These are phyloP conservation scores for Diaporthe longicolla DNA, from an alignment of 2,329 filamentous ascomycete genomes.

Conservation along the genomic window DNA sequence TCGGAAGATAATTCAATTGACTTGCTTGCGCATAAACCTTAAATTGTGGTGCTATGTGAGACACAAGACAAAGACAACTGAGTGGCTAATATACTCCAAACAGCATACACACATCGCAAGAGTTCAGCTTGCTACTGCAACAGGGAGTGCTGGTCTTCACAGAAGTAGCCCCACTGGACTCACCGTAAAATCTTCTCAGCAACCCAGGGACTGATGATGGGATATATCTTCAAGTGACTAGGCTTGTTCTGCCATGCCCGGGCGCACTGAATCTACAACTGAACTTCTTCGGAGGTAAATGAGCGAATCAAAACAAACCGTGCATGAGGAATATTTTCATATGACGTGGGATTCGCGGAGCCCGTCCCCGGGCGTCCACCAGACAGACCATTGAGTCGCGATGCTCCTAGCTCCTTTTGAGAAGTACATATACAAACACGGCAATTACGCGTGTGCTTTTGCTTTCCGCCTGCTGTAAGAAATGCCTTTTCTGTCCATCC, in stretches of 20 bases:
- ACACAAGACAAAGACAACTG: too few species aligned
- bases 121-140: not conserved
- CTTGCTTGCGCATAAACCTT: not conserved
- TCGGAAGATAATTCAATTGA: not conserved
- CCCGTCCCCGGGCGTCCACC: not conserved
- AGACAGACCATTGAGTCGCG: constrained; percentile 35
- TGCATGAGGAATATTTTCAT: not conserved
- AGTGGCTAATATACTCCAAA: too few species aligned
- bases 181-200: not conserved
- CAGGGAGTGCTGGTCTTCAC: not conserved
- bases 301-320: not conserved
- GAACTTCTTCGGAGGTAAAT: not conserved
- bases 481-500: constrained; percentile 13
- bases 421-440: constrained; percentile 19
- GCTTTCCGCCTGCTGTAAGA: not conserved
- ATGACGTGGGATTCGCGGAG: constrained; percentile 22
- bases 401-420: constrained; percentile 31
- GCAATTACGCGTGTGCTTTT: constrained; percentile 20
- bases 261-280: not conserved
- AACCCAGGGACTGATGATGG: too few species aligned
- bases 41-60: too few species aligned
- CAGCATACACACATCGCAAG: too few species aligned
- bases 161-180: not conserved
- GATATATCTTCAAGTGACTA: not conserved
- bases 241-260: not conserved